Percentiles rank a stretch among this genome's conserved stretches.
These are phyloP conservation scores for Pseudozyma flocculosa DNA, from an alignment of 1,284 basidiomycete genomes.

Conservation along the genomic window DNA sequence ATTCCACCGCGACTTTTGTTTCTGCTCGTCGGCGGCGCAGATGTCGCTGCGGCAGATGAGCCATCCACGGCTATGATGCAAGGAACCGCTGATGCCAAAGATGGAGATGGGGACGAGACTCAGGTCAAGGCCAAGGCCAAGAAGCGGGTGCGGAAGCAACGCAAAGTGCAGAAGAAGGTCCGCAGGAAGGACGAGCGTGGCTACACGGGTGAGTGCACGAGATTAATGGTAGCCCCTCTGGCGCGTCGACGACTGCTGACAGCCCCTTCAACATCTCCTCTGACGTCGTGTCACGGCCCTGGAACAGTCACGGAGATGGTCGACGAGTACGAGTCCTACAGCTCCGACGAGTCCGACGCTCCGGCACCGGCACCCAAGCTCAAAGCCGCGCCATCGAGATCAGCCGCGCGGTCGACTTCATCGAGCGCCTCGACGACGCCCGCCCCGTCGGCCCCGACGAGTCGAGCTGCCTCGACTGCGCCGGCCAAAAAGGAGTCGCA, in stretches of 20 bases:
- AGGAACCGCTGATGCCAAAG: slow-evolving; percentile 5
- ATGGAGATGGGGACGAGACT: not conserved
- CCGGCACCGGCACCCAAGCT: slow-evolving; percentile 15
- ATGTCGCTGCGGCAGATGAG: not conserved
- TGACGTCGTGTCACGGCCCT: too few relatives aligned
- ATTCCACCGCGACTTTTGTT: too few relatives aligned
- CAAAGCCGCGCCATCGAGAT: slow-evolving; percentile 1
- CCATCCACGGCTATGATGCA: slow-evolving; percentile 28
- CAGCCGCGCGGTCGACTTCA: slow-evolving; percentile 15
- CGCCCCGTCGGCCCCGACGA: slow-evolving; percentile 4
- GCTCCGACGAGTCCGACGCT: slow-evolving; percentile 39
- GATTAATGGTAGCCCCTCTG: too few relatives aligned
- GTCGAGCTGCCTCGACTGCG: slow-evolving; percentile 8
- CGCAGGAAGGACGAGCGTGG: slow-evolving; percentile 48
- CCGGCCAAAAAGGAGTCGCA: not conserved
- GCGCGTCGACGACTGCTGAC: too few relatives aligned
- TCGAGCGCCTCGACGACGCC: slow-evolving; percentile 17
- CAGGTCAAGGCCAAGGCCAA: slow-evolving; percentile 8
- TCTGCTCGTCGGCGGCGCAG: too few relatives aligned
- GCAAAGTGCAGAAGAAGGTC: slow-evolving; percentile 46
- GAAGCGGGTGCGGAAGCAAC: slow-evolving; percentile 36
- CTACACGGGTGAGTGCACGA: slow-evolving; percentile 38
- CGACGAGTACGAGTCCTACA: slow-evolving; percentile 49
- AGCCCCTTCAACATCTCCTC: too few relatives aligned
- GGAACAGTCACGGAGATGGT: slow-evolving; percentile 25